A percentile compares a stretch with the other conserved stretches of the same genome.
These are phyloP conservation scores for Alternaria sp. DNA, from an alignment of 2,329 filamentous ascomycete genomes.

Conservation along the genomic window DNA sequence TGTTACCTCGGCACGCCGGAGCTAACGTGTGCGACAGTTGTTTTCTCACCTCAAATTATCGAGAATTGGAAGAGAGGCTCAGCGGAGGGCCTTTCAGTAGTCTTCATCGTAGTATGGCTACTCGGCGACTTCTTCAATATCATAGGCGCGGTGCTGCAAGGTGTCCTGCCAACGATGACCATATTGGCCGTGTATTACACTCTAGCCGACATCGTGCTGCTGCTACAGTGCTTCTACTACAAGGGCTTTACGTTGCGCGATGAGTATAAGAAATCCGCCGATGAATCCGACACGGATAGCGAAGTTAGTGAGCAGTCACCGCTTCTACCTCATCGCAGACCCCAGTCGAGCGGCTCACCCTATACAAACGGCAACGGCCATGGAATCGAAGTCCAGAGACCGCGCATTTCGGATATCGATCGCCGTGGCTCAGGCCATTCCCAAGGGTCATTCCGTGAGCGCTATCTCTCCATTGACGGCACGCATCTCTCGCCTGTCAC, in stretches of 20 bases:
- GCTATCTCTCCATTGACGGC: constrained; percentile 65
- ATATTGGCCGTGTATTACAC: constrained; percentile 96
- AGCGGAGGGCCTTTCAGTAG: constrained; percentile 85
- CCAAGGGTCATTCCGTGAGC: constrained; percentile 49
- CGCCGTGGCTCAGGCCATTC: constrained; percentile 42
- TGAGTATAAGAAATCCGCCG: constrained; percentile 30
- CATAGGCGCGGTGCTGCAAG: constrained; percentile 86
- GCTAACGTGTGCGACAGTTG: constrained; percentile 57
- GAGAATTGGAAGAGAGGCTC: constrained; percentile 88
- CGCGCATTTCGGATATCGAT: constrained; percentile 46
- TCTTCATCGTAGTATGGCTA: constrained; percentile 93
- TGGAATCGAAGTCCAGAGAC: constrained; percentile 27
- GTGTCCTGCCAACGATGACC: constrained; percentile 92
- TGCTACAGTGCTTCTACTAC: constrained; percentile 95
- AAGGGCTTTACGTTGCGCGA: constrained; percentile 69
- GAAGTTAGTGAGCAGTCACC: constrained; percentile 46
- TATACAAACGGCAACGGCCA: constrained; percentile 24
- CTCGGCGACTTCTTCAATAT: constrained; percentile 97
- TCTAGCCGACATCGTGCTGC: constrained; percentile 84
- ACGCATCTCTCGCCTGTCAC: constrained; percentile 81
- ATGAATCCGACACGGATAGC: constrained; percentile 31
- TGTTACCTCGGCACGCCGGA: neutral
- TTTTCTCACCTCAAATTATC: constrained; percentile 96
- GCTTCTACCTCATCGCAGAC: constrained; percentile 39
- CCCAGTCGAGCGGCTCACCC: constrained; percentile 29